Conservation (phyloP, 148 eudicot genomes). For the Silene conica region DNA sequence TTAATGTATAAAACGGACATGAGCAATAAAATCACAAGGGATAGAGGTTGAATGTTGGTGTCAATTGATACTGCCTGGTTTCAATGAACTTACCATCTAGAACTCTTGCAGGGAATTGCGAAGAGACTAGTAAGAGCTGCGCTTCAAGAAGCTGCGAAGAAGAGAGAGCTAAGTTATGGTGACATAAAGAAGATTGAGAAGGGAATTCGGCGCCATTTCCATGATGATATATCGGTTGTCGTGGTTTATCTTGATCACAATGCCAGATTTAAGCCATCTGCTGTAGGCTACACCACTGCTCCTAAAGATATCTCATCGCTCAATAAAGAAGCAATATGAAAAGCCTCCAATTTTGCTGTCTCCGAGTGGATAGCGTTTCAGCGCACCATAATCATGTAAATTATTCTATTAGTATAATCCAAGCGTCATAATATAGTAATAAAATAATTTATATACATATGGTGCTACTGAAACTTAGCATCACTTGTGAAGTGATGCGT, state of each 20-base stretch:
- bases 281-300: conserved; percentile 33
- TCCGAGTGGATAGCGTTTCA: too few relatives aligned
- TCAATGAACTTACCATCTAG: not conserved
- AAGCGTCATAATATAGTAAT: not conserved
- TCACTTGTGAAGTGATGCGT: not conserved
- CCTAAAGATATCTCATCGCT: conserved; percentile 39
- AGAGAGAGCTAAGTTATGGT: conserved; percentile 42
- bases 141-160: conserved; percentile 44
- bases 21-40: too few relatives aligned
- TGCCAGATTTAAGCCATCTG: conserved; percentile 20
- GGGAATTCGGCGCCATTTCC: conserved; percentile 48
- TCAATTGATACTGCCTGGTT: not conserved
- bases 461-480: not conserved
- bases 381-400: too few relatives aligned
- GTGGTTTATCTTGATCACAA: conserved; percentile 46
- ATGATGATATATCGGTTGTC: conserved; percentile 50
- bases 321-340: conserved; percentile 9
- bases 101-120: conserved; percentile 42
- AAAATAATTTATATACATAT: too few relatives aligned
- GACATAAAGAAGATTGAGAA: conserved; percentile 42
- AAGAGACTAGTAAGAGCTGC: conserved; percentile 44
- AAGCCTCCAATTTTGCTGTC: not conserved
- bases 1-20: too few relatives aligned
- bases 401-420: too few relatives aligned
- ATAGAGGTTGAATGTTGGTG: not conserved